Evolutionary conservation across 148 eudicot genomes (phyloP).

Genomic region (Polygonum maritimum): DNA sequence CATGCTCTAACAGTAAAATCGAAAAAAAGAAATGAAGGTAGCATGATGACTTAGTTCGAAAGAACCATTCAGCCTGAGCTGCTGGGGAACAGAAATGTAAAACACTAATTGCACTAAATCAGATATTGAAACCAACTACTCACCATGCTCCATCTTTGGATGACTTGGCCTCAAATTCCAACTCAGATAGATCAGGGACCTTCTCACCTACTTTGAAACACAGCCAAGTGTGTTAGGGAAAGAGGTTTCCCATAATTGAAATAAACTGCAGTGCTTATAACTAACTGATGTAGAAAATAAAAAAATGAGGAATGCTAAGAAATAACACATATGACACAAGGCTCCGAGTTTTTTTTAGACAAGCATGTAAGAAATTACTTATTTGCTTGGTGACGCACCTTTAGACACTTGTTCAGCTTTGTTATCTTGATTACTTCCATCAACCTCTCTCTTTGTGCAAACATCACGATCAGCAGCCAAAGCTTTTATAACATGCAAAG

Average conservation of each 20-base stretch:
- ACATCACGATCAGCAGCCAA: not conserved
- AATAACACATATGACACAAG: not conserved
- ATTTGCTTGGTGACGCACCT: not conserved
- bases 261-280: not conserved
- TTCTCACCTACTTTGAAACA: slow-evolving; percentile 36
- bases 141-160: slow-evolving; percentile 83
- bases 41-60: not conserved
- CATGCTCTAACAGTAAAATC: not conserved
- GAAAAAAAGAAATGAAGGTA: not conserved
- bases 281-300: not conserved
- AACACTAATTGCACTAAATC: not conserved
- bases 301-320: not conserved
- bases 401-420: slow-evolving; percentile 6
- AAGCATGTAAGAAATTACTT: not conserved
- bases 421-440: slow-evolving; percentile 9
- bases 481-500: not conserved
- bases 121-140: slow-evolving; percentile 8
- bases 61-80: not conserved
- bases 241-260: not conserved
- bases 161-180: slow-evolving; percentile 84
- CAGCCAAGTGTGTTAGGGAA: slow-evolving; percentile 9
- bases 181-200: slow-evolving; percentile 35
- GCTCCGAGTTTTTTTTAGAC: not conserved
- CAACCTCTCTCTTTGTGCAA: not conserved
- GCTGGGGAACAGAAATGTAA: not conserved